Evolutionary conservation across 345 rosid species (phyloP), one percentile per base, ranked within the genome.

Genomic region (Dovyalis caffra): DNA sequence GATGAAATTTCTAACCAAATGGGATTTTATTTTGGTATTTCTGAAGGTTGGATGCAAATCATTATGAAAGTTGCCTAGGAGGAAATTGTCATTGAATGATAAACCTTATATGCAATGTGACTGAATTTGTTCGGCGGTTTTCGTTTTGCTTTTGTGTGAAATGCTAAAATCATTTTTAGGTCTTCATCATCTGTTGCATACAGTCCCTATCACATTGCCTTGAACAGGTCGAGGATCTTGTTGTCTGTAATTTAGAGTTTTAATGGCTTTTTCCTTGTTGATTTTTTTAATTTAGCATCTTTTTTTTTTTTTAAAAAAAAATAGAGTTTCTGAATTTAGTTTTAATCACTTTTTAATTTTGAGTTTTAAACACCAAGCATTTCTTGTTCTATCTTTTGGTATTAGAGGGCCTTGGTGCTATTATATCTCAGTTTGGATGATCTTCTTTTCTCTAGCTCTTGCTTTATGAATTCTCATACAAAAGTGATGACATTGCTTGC

Each of bases 401-500:
- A 68, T 38, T 28, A 68, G 43, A 32, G 29, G n/a, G 26, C 47
- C 7, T 67, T 12, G 14, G 28, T 53, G 21, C 40, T 29, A 18
- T 10, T n/a, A 64, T 57, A 47, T 25, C 35, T 53, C 67, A 18
- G 16, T 32, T 6, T 28, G 33, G 28, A 51, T 37, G 23, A 45
- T 66, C 33, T 47, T 49, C 5, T 43, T 40, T 43, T 43, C 47
- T 43, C 16, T 43, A 43, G 47, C 5, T 72, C 3, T 51, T 61
- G 65, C 64, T 72, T 58, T 18, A 38, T 69, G 34, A 23, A 66
- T 28, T 74, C 34, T 62, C n/a, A 70, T 69, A 71, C 78, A 76
- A 40, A 76, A 40, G 61, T 23, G 26, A 45, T 64, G 35, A 31
- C 56, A 53, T 33, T 85, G 61, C 77, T 81, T 49, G 57, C 92